Conservation (phyloP, 1,284 basidiomycete genomes). For the Trametes versicolor region DNA sequence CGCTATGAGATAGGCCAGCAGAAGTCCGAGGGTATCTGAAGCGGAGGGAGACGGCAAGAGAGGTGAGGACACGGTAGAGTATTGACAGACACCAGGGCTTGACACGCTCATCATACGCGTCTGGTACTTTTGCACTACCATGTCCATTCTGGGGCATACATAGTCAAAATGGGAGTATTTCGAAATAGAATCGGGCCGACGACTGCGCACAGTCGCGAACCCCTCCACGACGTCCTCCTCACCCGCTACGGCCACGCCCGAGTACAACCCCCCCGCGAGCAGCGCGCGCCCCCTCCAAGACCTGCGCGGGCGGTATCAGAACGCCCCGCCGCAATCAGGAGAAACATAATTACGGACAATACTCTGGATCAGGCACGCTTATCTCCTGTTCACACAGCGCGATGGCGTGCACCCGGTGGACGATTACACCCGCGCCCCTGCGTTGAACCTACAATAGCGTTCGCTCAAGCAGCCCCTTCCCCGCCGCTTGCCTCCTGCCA, state of each 20-base stretch:
- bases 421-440: constrained; percentile 7
- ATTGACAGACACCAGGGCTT: neutral
- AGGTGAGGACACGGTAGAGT: neutral
- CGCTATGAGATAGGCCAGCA: constrained; percentile 1
- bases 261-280: neutral
- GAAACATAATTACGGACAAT: constrained; percentile 24
- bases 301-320: constrained; percentile 9
- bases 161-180: neutral
- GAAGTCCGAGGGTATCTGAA: constrained; percentile 14
- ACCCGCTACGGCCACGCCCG: neutral
- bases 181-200: constrained; percentile 3
- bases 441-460: neutral
- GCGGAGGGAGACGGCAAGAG: constrained; percentile 18
- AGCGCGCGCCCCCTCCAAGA: constrained; percentile 8
- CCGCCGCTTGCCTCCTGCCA: neutral
- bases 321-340: constrained; percentile 17
- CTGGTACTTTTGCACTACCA: neutral
- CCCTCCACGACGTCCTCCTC: constrained; percentile 4
- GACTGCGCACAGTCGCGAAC: constrained; percentile 4
- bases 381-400: constrained; percentile 35
- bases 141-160: constrained; percentile 7
- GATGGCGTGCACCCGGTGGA: constrained; percentile 9
- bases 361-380: constrained; percentile 32
- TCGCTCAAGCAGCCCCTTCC: constrained; percentile 17
- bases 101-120: neutral